phyloP scores from a whole-genome alignment of 305 asterid genomes.

The Rubia tinctorum region DNA sequence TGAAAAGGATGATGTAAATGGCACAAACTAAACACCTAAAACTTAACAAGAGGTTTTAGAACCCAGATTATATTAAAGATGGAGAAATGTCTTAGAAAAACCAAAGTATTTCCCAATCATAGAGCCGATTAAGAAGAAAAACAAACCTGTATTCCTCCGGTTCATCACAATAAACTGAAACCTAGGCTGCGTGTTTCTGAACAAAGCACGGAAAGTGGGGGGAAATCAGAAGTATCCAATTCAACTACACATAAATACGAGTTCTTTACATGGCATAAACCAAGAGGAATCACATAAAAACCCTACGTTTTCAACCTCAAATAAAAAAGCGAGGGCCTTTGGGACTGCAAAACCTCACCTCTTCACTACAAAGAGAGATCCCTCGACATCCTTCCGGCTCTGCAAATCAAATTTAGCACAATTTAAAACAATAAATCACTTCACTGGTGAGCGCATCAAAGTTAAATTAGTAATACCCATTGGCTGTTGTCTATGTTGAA shows the following conservation, averaged over 20 bases:
- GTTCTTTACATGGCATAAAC: neutral
- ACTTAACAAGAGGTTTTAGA: neutral
- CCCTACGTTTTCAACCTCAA: slow-evolving; percentile 12
- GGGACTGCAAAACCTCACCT: slow-evolving; percentile 36
- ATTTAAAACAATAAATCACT: neutral
- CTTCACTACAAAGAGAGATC: slow-evolving; percentile 82
- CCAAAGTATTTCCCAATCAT: neutral
- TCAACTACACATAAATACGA: slow-evolving; percentile 5
- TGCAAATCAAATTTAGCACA: slow-evolving; percentile 27
- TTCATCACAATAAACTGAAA: slow-evolving; percentile 92
- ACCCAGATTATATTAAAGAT: neutral
- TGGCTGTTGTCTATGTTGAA: slow-evolving; percentile 58
- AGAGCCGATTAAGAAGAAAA: neutral
- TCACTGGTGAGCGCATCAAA: neutral
- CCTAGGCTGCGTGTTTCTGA: slow-evolving; percentile 77
- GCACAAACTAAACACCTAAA: neutral
- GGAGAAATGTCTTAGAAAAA: neutral
- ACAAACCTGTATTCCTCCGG: slow-evolving; percentile 68
- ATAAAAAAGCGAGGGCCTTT: neutral
- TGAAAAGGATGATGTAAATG: neutral
- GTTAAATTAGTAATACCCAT: slow-evolving; percentile 48
- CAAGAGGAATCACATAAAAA: slow-evolving; percentile 4
- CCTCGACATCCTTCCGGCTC: slow-evolving; percentile 90
- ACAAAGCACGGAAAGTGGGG: slow-evolving; percentile 18
- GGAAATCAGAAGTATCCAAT: neutral